phyloP scores from a whole-genome alignment of 768 basidiomycete species.

The Pisolithus marmoratus region DNA sequence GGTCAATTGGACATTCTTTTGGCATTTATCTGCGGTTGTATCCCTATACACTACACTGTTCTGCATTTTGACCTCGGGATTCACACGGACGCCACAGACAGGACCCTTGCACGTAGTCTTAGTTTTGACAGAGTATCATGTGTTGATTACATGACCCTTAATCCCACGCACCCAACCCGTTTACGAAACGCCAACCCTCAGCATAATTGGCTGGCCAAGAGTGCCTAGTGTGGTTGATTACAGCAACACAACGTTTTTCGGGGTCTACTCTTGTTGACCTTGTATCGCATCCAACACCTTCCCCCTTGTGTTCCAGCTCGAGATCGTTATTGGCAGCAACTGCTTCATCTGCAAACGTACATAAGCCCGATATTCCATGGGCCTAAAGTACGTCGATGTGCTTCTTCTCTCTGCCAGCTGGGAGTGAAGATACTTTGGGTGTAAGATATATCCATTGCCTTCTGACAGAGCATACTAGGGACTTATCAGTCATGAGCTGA shows the following conservation, averaged over 20 bases:
- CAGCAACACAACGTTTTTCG: constrained; percentile 50
- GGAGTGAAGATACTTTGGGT: constrained; percentile 62
- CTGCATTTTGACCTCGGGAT: constrained; percentile 1
- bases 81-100: constrained; percentile 9
- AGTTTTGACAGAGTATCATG: constrained; percentile 1
- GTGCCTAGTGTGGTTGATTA: constrained; percentile 45
- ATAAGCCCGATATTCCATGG: constrained; percentile 34
- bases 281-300: constrained; percentile 39
- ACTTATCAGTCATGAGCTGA: constrained; percentile 57
- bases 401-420: constrained; percentile 43
- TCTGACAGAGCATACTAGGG: constrained; percentile 43
- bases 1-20: constrained; percentile 5
- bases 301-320: constrained; percentile 19
- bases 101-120: neutral
- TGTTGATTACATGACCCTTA: neutral
- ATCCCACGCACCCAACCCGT: constrained; percentile 2
- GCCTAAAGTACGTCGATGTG: constrained; percentile 7
- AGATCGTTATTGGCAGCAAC: constrained; percentile 42
- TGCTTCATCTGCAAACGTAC: no score
- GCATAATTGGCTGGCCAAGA: constrained; percentile 31
- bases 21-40: constrained; percentile 13
- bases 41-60: constrained; percentile 8
- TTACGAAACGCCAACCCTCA: neutral
- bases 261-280: constrained; percentile 54
- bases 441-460: constrained; percentile 30